phyloP scores from a whole-genome alignment of 2,329 filamentous ascomycete genomes.

The Calonectria ilicicola region DNA sequence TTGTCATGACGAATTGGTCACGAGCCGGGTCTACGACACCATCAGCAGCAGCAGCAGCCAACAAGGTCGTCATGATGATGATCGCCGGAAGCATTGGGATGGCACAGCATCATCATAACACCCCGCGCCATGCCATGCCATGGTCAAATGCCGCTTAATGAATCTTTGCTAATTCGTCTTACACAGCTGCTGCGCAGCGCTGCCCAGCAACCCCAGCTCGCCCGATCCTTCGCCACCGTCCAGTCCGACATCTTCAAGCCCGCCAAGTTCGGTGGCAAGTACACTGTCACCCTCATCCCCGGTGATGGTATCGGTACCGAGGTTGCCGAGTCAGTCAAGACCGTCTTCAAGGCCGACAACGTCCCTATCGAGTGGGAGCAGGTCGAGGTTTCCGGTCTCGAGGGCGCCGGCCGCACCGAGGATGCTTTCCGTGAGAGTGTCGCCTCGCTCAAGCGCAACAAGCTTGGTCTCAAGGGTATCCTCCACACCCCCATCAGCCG shows the following conservation, averaged over 20 bases:
- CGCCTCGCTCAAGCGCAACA: constrained; percentile 96
- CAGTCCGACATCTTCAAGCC: constrained; percentile 98
- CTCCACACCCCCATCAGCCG: constrained; percentile 97
- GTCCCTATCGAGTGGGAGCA: constrained; percentile 99
- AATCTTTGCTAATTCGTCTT: constrained; percentile 37
- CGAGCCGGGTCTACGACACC: background rate
- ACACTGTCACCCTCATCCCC: constrained; percentile 98
- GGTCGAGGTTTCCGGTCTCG: constrained; percentile 93
- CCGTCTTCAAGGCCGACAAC: constrained; percentile 99
- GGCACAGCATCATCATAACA: background rate
- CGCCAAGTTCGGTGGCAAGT: constrained; percentile 98
- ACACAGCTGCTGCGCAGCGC: constrained; percentile 65
- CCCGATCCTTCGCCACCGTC: constrained; percentile 80
- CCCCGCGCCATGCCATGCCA: background rate
- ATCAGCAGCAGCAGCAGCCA: background rate
- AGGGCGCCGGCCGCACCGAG: constrained; percentile 85
- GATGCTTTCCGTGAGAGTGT: constrained; percentile 96
- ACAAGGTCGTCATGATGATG: background rate
- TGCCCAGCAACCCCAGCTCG: constrained; percentile 58
- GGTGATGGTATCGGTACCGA: constrained; percentile 99
- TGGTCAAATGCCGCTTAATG: too few species aligned
- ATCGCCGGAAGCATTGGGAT: background rate
- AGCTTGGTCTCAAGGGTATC: constrained; percentile 98
- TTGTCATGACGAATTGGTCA: constrained; percentile 25
- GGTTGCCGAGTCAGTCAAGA: constrained; percentile 98